Base-by-base conservation (phyloP, 2,329 filamentous ascomycete genomes). In the Apiospora phragmitis region DNA sequence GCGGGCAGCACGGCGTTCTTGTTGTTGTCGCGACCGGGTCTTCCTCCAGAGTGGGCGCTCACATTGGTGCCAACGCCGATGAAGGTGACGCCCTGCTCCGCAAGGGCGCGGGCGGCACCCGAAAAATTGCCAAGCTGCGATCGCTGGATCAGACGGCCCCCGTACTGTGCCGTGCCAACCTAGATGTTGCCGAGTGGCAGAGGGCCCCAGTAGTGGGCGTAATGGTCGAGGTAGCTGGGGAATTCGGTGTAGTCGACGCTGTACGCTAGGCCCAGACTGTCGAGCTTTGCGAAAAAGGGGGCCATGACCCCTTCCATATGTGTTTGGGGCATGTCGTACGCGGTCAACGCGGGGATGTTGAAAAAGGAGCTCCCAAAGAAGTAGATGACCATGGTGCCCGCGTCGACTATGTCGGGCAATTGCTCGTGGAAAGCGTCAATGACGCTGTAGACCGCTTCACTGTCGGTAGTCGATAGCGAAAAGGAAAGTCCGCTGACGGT, bases 121-220 rank as follows among this genome's bases (percentile, higher is more conserved):
- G 75, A 73, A 71, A 81, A 79, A 49, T 77, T 71, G 32, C 78
- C 74, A 8, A 83, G 72, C 0, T 77, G 75, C 0, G 74, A 70
- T 12, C 79, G 77, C 1, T 79, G 77, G 43, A 83, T 79, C 12
- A 83, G 70, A 4, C 81, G 80, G 9, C 78, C 77, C 14, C 80
- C 80, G 69, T 79, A 81, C 65, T 81, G 79, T 47, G 77, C 77
- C 4, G 73, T 72, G 11, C 76, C 75, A n/a, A 80, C 80, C 45
- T 76, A 75, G 49, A 81, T 72, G 70, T 78, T 76, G 41, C 80
- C 80, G 18, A 77, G 74, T 0, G 80, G 80, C 8, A 81, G 75
- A 11, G 80, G 80, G 2, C 80, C 80, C 73, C 79, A 79, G 73
- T 81, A 81, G 3, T 73, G 72, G 21, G 78, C 73, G 71, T 80